Evolutionary conservation across 2,329 filamentous ascomycete genomes (phyloP), one percentile per base, ranked within the genome.

Genomic region (Colletotrichum sidae): DNA sequence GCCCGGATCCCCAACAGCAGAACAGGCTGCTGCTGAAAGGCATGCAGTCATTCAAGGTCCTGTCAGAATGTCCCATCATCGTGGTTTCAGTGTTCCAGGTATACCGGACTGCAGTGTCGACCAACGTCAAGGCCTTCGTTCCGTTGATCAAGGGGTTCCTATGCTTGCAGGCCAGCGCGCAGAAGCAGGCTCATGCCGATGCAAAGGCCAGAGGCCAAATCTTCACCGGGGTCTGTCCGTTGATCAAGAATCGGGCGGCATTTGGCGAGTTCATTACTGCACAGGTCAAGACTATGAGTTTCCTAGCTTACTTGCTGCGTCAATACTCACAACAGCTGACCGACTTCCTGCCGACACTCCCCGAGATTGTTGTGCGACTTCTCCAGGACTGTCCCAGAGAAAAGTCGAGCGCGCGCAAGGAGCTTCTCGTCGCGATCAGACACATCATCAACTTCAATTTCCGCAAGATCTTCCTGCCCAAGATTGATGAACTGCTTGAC

Each of bases 361-460:
- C 96, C 0, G 90, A 92, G 39, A 95, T 98, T 42, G 93, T 98
- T 3, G 93, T 99, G 7, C 88, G 96, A 6, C 81, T 99, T 50
- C 83, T 99, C 50, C 93, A 97, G 73, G 96, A 99, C 74, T 98
- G 96, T 65, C 96, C 96, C 0, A 86, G 95, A 54, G 96, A 98
- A 79, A 97, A 97, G 74, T 97, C 95, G 0, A 91, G 92, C 3
- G 93, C 95, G 1, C 87, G 96, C 15, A 99, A 99, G 76, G 96
- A 99, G 77, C 84, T 99, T 17, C 82, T 99, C 47, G 96, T 99
- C 56, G 96, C 96, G 0, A 97, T 99, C 64, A 88, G 96, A 25
- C 96, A 99, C 74, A 97, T 99, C 71, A 97, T 99, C 78, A 99
- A 98, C 79, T 98, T 98, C 80, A 98, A 98, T 75, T 98, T 97